These are phyloP conservation scores for Penicillium capsulatum DNA, from an alignment of 2,329 filamentous ascomycete genomes.

Conservation along the genomic window DNA sequence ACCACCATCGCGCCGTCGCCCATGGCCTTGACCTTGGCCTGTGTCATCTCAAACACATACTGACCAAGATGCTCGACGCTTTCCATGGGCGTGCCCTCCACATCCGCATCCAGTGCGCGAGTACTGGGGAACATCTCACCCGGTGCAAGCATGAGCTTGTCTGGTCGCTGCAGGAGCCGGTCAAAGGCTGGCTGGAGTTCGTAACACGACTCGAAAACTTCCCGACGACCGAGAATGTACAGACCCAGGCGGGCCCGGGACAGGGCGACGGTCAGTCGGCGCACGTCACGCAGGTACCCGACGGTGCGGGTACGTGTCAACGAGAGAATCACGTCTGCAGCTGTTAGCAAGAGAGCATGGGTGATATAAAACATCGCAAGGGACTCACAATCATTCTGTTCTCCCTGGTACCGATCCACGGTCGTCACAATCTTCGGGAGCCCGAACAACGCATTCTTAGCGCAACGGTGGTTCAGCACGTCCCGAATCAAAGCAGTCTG, in stretches of 20 bases:
- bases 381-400: conserved; percentile 93
- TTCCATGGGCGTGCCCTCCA: conserved; percentile 68
- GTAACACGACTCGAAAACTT: conserved; percentile 82
- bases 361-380: not conserved
- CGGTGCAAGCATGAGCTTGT: conserved; percentile 75
- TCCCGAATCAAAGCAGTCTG: conserved; percentile 85
- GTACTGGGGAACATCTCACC: conserved; percentile 79
- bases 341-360: conserved; percentile 13
- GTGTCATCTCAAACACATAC: conserved; percentile 96
- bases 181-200: conserved; percentile 87
- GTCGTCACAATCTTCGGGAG: conserved; percentile 86
- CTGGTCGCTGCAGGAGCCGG: conserved; percentile 68
- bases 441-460: conserved; percentile 77
- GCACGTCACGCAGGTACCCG: conserved; percentile 88
- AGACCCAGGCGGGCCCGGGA: conserved; percentile 87
- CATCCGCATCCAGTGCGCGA: conserved; percentile 49
- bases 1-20: conserved; percentile 43
- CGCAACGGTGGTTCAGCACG: conserved; percentile 78
- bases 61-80: conserved; percentile 90
- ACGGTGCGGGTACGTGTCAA: conserved; percentile 83
- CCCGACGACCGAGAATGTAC: conserved; percentile 83
- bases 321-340: conserved; percentile 81
- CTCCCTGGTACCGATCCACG: conserved; percentile 97
- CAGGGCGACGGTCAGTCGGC: conserved; percentile 87
- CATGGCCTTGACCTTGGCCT: conserved; percentile 60